Base-by-base conservation (phyloP, 371 early-diverging fungal species). In the Smittium culicis region DNA sequence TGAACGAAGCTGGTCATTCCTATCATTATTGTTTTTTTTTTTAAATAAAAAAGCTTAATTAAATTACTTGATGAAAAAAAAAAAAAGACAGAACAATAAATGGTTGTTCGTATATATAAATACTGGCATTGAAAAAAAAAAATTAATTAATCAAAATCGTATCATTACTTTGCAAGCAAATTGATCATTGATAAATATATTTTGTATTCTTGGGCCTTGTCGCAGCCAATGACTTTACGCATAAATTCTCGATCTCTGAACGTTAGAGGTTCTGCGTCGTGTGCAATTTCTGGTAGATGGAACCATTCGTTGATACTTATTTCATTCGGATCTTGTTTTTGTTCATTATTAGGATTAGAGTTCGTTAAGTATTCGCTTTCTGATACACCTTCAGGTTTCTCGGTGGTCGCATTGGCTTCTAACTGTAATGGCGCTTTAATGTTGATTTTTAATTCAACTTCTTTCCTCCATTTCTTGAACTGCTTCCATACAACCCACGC, bases 401-500 rank as follows among this genome's bases (percentile, higher is more conserved):
- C 25, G 60, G 25, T 11, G 60, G n/a, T n/a, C n/a, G n/a, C n/a
- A n/a, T n/a, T n/a, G n/a, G n/a, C n/a, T n/a, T n/a, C n/a, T n/a
- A n/a, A n/a, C n/a, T n/a, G n/a, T n/a, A n/a, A n/a, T n/a, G n/a
- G n/a, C n/a, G n/a, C n/a, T n/a, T n/a, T n/a, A n/a, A n/a, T n/a
- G n/a, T n/a, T n/a, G n/a, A n/a, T n/a, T n/a, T n/a, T n/a, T n/a
- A n/a, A n/a, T 61, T 76, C 76, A 0, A 76, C 75, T 0, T 66
- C 66, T 20, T 31, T 59, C 1, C 76, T 64, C 76, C 76, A 76
- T 11, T 70, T 30, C 58, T 76, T 76, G 67, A 64, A 76, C 54
- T 76, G 70, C 57, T 71, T 70, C 76, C 76, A 76, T 24, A 77
- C 71, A 1, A 71, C 69, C 76, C 76, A 76, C 16, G 77, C 76